Evolutionary conservation across 2,329 filamentous ascomycete genomes (phyloP), one percentile per base, ranked within the genome.

Genomic region (Fusarium sp.): DNA sequence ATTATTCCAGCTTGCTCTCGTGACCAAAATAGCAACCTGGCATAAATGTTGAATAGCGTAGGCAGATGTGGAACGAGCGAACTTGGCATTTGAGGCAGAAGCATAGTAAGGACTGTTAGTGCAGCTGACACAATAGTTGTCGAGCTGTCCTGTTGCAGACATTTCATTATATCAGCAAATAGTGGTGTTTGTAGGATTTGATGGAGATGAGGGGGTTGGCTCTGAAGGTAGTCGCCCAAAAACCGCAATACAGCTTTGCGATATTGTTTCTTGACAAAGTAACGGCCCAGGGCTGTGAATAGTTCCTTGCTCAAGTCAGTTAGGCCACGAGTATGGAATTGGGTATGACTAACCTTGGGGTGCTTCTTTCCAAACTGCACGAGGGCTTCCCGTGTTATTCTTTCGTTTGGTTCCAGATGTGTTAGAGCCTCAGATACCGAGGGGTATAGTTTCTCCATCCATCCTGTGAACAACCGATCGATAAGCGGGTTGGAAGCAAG

Each of bases 41-140:
- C 92, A 78, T 96, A 96, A 55, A 96, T 90, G 66, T 94, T 91
- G 84, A 95, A 96, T 20, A 96, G 83, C 22, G 89, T 88, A 30
- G 92, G 90, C 8, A 96, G 84, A 75, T 91, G 87, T 1, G 88
- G 85, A 3, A 90, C 88, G 16, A 95, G 81, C 4, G 91, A 90
- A 72, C 88, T 90, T 2, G 92, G 92, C 79, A 95, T 92, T 76
- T 95, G 92, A 3, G 93, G 93, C 52, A 96, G 79, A 29, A 95
- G 88, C 93, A 96, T 96, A 70, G 93, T 91, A 63, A 96, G 80
- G 10, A 89, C 88, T 7, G 91, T 92, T 55, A 96, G 82, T 2
- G 92, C 91, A 45, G 94, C 83, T 2, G 92, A 92, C n/a, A 95
- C 86, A 5, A 92, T 88, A 1, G 91, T 90, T 0, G 92, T 93